A percentile compares a stretch with the other conserved stretches of the same genome.
phyloP scores from a whole-genome alignment of 768 basidiomycete genomes.

The Boletus rubroflammeus region DNA sequence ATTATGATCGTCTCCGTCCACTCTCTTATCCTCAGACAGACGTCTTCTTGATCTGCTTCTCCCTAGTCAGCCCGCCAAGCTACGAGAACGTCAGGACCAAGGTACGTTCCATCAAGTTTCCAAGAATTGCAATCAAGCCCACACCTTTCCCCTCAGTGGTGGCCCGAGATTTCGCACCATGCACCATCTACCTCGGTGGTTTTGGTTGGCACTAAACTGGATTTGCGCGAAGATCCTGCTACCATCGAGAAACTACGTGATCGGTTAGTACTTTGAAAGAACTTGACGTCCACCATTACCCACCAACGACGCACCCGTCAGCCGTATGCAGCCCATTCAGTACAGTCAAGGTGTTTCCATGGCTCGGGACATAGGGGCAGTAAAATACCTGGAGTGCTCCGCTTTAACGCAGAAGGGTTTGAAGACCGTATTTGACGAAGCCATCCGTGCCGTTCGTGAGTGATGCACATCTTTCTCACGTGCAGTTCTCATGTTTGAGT shows the following conservation, averaged over 20 bases:
- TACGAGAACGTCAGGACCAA: conserved; percentile 99
- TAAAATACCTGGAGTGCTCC: conserved; percentile 95
- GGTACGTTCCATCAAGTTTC: conserved; percentile 43
- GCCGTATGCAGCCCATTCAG: conserved; percentile 92
- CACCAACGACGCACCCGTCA: conserved; percentile 28
- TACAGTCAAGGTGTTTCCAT: conserved; percentile 89
- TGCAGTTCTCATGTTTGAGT: conserved; percentile 5
- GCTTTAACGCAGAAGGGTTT: conserved; percentile 97
- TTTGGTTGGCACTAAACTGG: conserved; percentile 95
- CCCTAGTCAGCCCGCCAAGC: conserved; percentile 94
- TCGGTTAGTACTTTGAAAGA: conserved; percentile 47
- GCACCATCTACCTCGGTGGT: conserved; percentile 92
- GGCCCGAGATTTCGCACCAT: conserved; percentile 96
- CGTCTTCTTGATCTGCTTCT: conserved; percentile 99
- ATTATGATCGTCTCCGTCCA: conserved; percentile 96
- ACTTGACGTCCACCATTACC: conserved; percentile 2
- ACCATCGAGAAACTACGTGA: conserved; percentile 93
- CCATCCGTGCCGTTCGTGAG: conserved; percentile 93
- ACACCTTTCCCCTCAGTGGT: conserved; percentile 58
- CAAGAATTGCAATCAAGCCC: background rate
- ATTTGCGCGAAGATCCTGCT: conserved; percentile 90
- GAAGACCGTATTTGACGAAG: conserved; percentile 99
- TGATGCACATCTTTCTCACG: conserved; percentile 20
- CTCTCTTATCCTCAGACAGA: conserved; percentile 99
- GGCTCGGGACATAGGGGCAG: conserved; percentile 91